Conservation (phyloP, 2,329 filamentous ascomycete genomes). For the Diplodia corticola region DNA sequence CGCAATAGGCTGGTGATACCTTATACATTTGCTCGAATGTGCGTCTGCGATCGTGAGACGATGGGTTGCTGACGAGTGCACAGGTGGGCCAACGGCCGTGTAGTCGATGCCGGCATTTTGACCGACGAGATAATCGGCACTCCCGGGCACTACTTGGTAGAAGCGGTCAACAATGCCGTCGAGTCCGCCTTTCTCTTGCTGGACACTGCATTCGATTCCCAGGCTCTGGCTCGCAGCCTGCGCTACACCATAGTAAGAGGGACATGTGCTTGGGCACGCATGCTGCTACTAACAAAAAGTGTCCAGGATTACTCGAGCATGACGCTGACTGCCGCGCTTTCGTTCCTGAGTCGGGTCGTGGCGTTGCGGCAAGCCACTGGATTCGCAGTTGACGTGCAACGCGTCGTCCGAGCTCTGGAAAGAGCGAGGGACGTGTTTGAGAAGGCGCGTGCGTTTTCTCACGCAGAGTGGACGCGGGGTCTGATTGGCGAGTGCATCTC, state of each 20-base stretch:
- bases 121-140: too few relatives aligned
- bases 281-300: background rate
- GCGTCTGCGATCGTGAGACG: too few relatives aligned
- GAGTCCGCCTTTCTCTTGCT: background rate
- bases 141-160: background rate
- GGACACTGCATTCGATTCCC: background rate
- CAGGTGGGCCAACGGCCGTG: background rate
- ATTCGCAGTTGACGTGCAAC: background rate
- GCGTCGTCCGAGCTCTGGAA: background rate
- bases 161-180: background rate
- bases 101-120: background rate
- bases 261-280: too few relatives aligned
- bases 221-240: background rate
- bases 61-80: background rate
- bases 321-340: background rate
- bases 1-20: constrained; percentile 3
- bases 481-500: background rate
- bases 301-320: constrained; percentile 6
- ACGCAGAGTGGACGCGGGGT: background rate
- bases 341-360: background rate
- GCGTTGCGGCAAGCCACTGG: background rate
- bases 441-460: background rate
- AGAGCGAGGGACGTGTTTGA: background rate
- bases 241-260: background rate
- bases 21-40: background rate